A percentile compares a stretch with the other conserved stretches of the same genome.
Conservation (phyloP, 2,329 filamentous ascomycete genomes). For the Cercospora sp. region DNA sequence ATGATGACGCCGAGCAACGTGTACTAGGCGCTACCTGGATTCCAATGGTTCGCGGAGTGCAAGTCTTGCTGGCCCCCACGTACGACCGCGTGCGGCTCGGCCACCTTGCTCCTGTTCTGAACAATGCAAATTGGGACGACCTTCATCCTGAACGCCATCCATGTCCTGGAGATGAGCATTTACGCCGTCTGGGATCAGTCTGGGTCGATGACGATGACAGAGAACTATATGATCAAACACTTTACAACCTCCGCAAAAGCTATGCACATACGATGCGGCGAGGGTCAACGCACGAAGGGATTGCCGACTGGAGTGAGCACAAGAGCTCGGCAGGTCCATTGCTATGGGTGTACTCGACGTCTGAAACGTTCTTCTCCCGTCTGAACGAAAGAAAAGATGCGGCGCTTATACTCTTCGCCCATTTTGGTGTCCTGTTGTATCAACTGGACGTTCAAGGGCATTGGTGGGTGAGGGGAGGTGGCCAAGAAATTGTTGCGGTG, state of each 20-base stretch:
- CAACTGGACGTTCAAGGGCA: neutral
- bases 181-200: neutral
- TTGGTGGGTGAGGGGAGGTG: neutral
- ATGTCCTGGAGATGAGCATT: neutral
- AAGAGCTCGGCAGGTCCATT: neutral
- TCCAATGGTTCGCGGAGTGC: neutral
- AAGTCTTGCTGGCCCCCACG: neutral
- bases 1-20: neutral
- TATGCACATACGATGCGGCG: neutral
- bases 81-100: neutral
- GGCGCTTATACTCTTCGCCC: neutral
- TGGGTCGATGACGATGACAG: neutral
- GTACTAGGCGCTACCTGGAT: neutral
- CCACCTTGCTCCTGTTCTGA: neutral
- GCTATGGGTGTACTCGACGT: neutral
- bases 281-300: neutral
- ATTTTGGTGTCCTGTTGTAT: neutral
- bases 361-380: neutral
- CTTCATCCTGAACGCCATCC: neutral
- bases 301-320: neutral
- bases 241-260: neutral
- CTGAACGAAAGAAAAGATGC: neutral
- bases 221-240: neutral
- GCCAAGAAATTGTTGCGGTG: neutral
- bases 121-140: neutral